phyloP scores from a whole-genome alignment of 495 filamentous ascomycete genomes.

The Aspergillus campestris region DNA sequence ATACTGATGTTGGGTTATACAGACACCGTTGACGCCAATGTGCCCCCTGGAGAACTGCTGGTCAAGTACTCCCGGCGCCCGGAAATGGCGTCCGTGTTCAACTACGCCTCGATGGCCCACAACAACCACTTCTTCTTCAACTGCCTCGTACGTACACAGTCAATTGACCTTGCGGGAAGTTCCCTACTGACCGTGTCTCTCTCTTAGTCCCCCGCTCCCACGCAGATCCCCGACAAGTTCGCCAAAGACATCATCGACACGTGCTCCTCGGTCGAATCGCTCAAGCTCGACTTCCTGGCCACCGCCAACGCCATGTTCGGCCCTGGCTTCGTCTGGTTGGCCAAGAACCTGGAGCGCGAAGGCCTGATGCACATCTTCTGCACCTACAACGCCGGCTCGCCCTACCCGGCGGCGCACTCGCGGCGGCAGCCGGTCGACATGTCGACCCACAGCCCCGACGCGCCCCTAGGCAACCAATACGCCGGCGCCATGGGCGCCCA shows the following conservation, averaged over 20 bases:
- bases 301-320: slow-evolving; percentile 93
- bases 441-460: slow-evolving; percentile 51
- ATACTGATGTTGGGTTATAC: slow-evolving; percentile 1
- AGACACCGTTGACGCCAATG: slow-evolving; percentile 50
- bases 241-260: slow-evolving; percentile 44
- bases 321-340: slow-evolving; percentile 94
- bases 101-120: slow-evolving; percentile 89
- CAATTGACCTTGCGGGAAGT: slow-evolving; percentile 6
- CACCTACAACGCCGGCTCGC: slow-evolving; percentile 88
- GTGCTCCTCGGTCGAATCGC: slow-evolving; percentile 74
- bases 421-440: slow-evolving; percentile 72
- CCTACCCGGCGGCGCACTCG: slow-evolving; percentile 76
- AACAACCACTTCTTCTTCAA: slow-evolving; percentile 97
- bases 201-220: slow-evolving; percentile 35
- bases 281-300: slow-evolving; percentile 67
- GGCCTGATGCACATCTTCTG: slow-evolving; percentile 62
- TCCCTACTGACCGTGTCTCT: not conserved
- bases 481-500: slow-evolving; percentile 43
- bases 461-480: slow-evolving; percentile 33
- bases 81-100: slow-evolving; percentile 71
- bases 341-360: slow-evolving; percentile 44
- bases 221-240: slow-evolving; percentile 44
- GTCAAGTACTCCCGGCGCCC: slow-evolving; percentile 72
- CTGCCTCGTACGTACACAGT: slow-evolving; percentile 40
- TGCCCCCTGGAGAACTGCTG: slow-evolving; percentile 56